Percentiles rank a stretch among this genome's conserved stretches.
phyloP scores from a whole-genome alignment of 768 basidiomycete genomes.

The Suillus subluteus region DNA sequence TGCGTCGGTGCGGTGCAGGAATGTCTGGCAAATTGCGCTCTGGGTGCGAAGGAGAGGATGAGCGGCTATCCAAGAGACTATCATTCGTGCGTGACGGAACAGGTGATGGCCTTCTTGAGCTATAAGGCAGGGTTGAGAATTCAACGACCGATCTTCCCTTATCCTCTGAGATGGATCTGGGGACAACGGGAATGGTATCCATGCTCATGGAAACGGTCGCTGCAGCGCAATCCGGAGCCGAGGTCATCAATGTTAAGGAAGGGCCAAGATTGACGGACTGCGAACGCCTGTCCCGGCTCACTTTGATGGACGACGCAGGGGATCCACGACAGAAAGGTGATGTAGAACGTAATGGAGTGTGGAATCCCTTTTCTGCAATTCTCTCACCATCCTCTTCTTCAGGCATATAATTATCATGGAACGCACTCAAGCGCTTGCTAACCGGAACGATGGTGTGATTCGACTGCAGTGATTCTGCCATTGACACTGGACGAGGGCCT shows the following conservation, averaged over 20 bases:
- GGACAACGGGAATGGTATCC: conserved; percentile 33
- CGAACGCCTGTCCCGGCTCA: conserved; percentile 58
- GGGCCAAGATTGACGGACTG: conserved; percentile 61
- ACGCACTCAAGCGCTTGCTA: conserved; percentile 67
- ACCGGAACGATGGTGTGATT: conserved; percentile 71
- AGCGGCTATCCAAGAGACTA: conserved; percentile 37
- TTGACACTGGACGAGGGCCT: conserved; percentile 73
- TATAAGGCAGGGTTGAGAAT: conserved; percentile 35
- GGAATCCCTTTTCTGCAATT: conserved; percentile 1
- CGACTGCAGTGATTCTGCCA: conserved; percentile 78
- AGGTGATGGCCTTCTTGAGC: conserved; percentile 32
- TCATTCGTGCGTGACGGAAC: conserved; percentile 23
- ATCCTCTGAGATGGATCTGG: conserved; percentile 30
- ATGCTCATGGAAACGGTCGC: conserved; percentile 36
- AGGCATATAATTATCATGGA: conserved; percentile 66
- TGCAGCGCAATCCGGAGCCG: conserved; percentile 20
- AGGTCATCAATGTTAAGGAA: conserved; percentile 32
- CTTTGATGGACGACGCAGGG: conserved; percentile 48
- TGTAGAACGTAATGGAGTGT: conserved; percentile 22
- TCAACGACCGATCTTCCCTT: conserved; percentile 46
- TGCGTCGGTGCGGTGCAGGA: conserved; percentile 26
- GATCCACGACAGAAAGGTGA: conserved; percentile 34
- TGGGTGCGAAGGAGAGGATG: conserved; percentile 28
- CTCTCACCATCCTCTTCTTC: conserved; percentile 55
- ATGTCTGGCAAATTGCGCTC: conserved; percentile 35